Conservation (phyloP, 2,329 filamentous ascomycete species). For the Hymenoscyphus occultus region DNA sequence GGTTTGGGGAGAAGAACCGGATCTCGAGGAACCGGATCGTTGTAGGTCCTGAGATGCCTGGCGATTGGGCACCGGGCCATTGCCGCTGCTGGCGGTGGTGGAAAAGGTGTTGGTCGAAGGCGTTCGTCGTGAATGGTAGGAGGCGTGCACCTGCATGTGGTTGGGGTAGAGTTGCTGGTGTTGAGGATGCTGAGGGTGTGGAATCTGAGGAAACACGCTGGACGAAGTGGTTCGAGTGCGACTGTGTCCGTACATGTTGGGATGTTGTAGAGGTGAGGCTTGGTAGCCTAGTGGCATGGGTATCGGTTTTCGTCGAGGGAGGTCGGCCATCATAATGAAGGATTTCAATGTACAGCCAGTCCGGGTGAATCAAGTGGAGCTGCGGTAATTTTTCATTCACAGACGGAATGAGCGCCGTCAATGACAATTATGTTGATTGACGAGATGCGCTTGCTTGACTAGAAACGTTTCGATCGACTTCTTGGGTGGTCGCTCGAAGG, state of each 20-base stretch:
- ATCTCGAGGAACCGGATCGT: constrained; percentile 79
- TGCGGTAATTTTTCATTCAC: background rate
- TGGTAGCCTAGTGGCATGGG: constrained; percentile 31
- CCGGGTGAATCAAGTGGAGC: background rate
- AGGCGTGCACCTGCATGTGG: constrained; percentile 33
- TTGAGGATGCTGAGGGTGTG: constrained; percentile 23
- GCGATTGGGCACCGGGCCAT: constrained; percentile 48
- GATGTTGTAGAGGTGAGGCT: constrained; percentile 19
- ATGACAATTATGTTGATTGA: background rate
- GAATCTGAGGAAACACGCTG: constrained; percentile 28
- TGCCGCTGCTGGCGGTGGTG: constrained; percentile 57
- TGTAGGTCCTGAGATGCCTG: constrained; percentile 61
- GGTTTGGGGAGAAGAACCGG: constrained; percentile 51
- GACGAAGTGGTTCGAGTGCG: constrained; percentile 42
- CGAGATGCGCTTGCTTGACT: background rate
- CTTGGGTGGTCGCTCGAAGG: background rate
- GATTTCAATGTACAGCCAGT: background rate
- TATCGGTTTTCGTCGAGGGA: constrained; percentile 31
- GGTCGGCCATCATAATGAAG: constrained; percentile 31
- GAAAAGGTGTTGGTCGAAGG: constrained; percentile 69
- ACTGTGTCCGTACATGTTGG: constrained; percentile 26
- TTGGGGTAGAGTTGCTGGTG: constrained; percentile 31
- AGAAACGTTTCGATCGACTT: background rate
- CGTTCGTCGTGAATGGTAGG: constrained; percentile 49
- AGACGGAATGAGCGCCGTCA: background rate